Percentiles rank a stretch among this genome's conserved stretches.
Conservation (phyloP, 768 basidiomycete species). For the Goffeauzyma gilvescens region DNA sequence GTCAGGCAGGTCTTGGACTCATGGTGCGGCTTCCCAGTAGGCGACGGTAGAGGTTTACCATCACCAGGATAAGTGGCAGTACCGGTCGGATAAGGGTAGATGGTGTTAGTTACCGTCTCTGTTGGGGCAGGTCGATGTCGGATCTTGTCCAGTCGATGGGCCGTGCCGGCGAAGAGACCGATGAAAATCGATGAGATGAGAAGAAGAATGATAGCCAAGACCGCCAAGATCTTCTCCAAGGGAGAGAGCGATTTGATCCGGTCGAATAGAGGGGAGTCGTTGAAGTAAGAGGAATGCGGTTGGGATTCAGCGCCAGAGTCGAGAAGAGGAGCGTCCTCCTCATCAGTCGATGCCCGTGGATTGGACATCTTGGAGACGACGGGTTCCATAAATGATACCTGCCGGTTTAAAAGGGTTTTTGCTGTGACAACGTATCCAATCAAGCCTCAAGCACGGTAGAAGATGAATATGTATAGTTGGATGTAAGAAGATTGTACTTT, state of each 20-base stretch:
- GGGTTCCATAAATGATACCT: too few relatives aligned
- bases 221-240: conserved; percentile 62
- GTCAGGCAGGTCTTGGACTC: conserved; percentile 47
- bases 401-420: too few relatives aligned
- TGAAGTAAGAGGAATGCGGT: conserved; percentile 1
- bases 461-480: too few relatives aligned
- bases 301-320: conserved; percentile 8
- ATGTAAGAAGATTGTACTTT: too few relatives aligned
- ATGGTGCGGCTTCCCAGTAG: conserved; percentile 20
- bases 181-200: conserved; percentile 73
- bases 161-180: conserved; percentile 76
- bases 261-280: conserved; percentile 12
- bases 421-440: too few relatives aligned
- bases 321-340: conserved; percentile 30
- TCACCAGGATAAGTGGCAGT: conserved; percentile 19
- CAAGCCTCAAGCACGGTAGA: too few relatives aligned
- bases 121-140: conserved; percentile 4
- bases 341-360: conserved; percentile 28
- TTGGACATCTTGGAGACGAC: conserved; percentile 15
- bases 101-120: conserved; percentile 6
- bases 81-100: conserved; percentile 17
- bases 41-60: conserved; percentile 36
- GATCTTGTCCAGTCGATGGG: conserved; percentile 47
- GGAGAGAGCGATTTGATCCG: conserved; percentile 45
- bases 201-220: conserved; percentile 55